Base-by-base conservation (phyloP, 257 asterid species). In the Echium plantagineum region DNA sequence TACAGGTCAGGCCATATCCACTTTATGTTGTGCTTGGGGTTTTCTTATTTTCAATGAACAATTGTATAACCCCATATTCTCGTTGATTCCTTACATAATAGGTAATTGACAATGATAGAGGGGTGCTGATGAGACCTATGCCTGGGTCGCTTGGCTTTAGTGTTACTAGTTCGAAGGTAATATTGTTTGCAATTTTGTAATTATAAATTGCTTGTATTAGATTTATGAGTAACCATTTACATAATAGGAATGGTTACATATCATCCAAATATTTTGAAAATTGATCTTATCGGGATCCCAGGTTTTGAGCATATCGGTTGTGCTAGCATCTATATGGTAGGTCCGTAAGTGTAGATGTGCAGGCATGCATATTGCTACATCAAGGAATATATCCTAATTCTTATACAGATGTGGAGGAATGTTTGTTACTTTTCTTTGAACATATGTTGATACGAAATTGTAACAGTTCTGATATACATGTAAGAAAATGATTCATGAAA, bases 31-130 rank as follows among this genome's bases (percentile, higher is more conserved):
- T 28, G 12, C 8, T 35, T 8, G 28, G n/a, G 20, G 24, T 31
- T 46, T 7, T 17, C 20, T 63, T 30, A 63, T 55, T 5, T 63
- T 60, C 58, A 19, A 24, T 21, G 12, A 62, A 13, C 15, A 35
- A 10, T 70, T 63, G 28, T 54, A 7, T 35, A 7, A 7, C 47
- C 47, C n/a, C 26, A 19, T 19, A 57, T 16, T 42, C 4, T 56
- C 51, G 35, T 22, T 51, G 67, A 55, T 48, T 30, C 64, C n/a
- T 56, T 70, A n/a, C 9, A 56, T 71, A 54, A 66, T 76, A 91
- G 98, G 90, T 93, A 55, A 86, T 93, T 53, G 77, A 85, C 72
- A 88, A 84, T 77, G 95, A 88, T 64, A 86, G 87, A 68, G 98
- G 98, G 67, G 89, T 69, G 47, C 10, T 8, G 47, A 35, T 35